Base-by-base conservation (phyloP, 1,284 basidiomycete genomes). In the Moesziomyces globuligerus region DNA sequence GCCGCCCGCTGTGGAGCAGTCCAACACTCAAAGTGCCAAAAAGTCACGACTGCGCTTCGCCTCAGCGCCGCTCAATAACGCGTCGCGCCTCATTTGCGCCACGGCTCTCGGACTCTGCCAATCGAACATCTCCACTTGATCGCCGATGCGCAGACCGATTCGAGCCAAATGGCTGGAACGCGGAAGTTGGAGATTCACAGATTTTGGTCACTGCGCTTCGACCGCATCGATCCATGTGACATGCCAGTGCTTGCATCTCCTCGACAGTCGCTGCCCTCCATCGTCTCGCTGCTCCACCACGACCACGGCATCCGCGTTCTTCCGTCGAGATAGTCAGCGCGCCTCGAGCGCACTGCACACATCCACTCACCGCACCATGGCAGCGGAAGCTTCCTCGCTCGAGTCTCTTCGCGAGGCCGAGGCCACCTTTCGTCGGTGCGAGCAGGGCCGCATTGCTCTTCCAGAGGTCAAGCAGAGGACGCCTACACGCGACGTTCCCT, bases 401-500 rank as follows among this genome's bases (percentile, higher is more conserved):
- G 61, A 65, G 34, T 48, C 64, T 29, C 53, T 72, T 24, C 55
- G 57, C 34, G 65, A 72, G 49, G 70, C 70, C 9, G 65, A 66
- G 44, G 52, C 55, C 13, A 60, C 65, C 15, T 62, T 72, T 15
- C 48, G 52, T 43, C 48, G 53, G 49, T 68, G 59, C 39, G 59
- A 72, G 28, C 64, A 68, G 42, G 70, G 64, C 40, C 58, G 70
- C 15, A 41, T 68, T 25, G 58, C 53, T 3, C 60, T 72, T 8
- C 70, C 70, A 41, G 70, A 72, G 40, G 45, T 72, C 48, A 72
- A 72, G 44, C 57, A 68, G 26, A 58, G 70, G 32, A 61, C 60
- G 45, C 70, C 75, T 25, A 41, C 64, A n/a, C 67, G 75, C 29
- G 74, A 78, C 48, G 75, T 71, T 32, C 73, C 73, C 15, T 78